Evolutionary conservation across 768 basidiomycete genomes (phyloP), one percentile per base, ranked within the genome.

Genomic region (Psilocybe tampanensis): DNA sequence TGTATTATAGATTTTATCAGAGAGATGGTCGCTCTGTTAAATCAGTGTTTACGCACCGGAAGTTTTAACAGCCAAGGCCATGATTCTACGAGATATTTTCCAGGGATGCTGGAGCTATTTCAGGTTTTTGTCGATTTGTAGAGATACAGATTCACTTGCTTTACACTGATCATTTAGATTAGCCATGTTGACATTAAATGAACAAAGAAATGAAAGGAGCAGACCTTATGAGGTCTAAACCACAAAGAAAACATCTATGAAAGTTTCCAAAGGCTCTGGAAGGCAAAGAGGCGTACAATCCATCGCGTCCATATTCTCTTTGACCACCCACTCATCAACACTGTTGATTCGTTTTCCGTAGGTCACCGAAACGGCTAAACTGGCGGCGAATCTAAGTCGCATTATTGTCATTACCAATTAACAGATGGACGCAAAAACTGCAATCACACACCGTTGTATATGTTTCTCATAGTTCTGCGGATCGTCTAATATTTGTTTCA

Each of bases 21-120:
- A n/a, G n/a, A n/a, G n/a, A n/a, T n/a, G n/a, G n/a, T n/a, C n/a
- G n/a, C n/a, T n/a, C n/a, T n/a, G n/a, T n/a, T n/a, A n/a, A n/a
- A n/a, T n/a, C n/a, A n/a, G n/a, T n/a, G n/a, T n/a, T n/a, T n/a
- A 42, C 71, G 42, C 64, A 76, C 76, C 11, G 79, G 79, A 19
- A 81, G 70, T 51, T 75, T 76, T 4, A 80, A 65, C 2, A 81
- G 70, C 73, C 78, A 79, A 0, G 79, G 79, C 73, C 76, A 73
- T 1, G 76, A 76, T 63, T 81, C 79, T 12, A 81, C 79, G 2
- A 81, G 56, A 49, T 78, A 80, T 63, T 79, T 81, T 24, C 79
- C 78, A 2, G 78, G 79, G 55, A 80, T 78, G 48, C 79, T 80
- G 21, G 19, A 45, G 17, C 24, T 13, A 15, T 2, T 8, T 11